These are phyloP conservation scores for Candida nonsorbophila DNA, from an alignment of 805 yeast genomes.

Conservation along the genomic window DNA sequence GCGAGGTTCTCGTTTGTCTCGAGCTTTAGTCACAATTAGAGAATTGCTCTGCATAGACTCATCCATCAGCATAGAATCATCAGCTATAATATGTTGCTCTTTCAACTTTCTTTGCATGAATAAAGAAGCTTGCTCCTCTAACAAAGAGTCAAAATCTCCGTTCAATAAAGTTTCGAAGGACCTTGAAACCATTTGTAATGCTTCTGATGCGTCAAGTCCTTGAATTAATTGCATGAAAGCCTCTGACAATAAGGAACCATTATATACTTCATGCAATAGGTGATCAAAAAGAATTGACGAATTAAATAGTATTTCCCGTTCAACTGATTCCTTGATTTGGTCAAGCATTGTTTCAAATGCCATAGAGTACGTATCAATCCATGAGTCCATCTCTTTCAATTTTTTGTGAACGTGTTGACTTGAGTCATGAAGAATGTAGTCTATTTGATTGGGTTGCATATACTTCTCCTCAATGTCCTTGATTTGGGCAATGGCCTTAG, in stretches of 20 bases:
- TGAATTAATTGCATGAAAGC: slow-evolving; percentile 3
- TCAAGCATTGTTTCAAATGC: slow-evolving; percentile 37
- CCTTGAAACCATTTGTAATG: too few species aligned
- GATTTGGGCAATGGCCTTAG: slow-evolving; percentile 41
- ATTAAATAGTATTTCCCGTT: slow-evolving; percentile 49
- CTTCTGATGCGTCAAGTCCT: too few species aligned
- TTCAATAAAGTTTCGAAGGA: slow-evolving; percentile 20
- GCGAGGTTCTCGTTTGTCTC: slow-evolving; percentile 6
- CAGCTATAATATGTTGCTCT: slow-evolving; percentile 7
- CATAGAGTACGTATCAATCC: slow-evolving; percentile 44
- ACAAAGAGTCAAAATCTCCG: slow-evolving; percentile 30
- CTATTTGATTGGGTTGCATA: slow-evolving; percentile 45
- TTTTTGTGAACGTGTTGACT: slow-evolving; percentile 40
- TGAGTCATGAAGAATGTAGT: slow-evolving; percentile 43
- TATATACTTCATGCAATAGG: neutral
- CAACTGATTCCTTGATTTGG: slow-evolving; percentile 42
- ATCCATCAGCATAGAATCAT: neutral
- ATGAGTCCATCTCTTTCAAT: slow-evolving; percentile 49
- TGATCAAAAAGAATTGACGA: slow-evolving; percentile 55
- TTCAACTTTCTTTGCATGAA: slow-evolving; percentile 20
- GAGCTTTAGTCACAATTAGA: neutral
- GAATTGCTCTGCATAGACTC: neutral
- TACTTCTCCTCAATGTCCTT: slow-evolving; percentile 47
- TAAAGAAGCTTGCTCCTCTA: slow-evolving; percentile 22
- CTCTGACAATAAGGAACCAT: too few species aligned